A percentile compares a stretch with the other conserved stretches of the same genome.
phyloP scores from a whole-genome alignment of 805 yeast genomes.

The Hemisphaericaspora nanyangensis region DNA sequence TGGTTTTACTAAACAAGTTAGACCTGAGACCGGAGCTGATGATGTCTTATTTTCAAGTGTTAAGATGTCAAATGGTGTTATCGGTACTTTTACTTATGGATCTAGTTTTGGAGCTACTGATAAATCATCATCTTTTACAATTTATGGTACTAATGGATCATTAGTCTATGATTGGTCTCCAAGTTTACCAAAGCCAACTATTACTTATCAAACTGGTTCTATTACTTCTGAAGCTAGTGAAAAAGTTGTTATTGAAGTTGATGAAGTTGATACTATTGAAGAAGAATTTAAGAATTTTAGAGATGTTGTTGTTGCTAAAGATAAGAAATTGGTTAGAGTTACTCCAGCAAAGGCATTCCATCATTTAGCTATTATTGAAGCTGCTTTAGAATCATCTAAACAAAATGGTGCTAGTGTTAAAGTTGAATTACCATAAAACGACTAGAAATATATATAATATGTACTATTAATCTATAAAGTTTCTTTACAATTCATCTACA shows the following conservation, averaged over 20 bases:
- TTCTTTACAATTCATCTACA: slow-evolving; percentile 11
- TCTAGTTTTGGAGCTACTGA: slow-evolving; percentile 83
- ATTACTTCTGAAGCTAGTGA: slow-evolving; percentile 49
- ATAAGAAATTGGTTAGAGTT: slow-evolving; percentile 52
- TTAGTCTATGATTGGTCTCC: slow-evolving; percentile 64
- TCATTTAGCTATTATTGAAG: slow-evolving; percentile 87
- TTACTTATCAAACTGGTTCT: slow-evolving; percentile 32
- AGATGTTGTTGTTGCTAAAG: slow-evolving; percentile 57
- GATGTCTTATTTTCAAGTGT: slow-evolving; percentile 75
- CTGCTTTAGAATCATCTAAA: slow-evolving; percentile 69
- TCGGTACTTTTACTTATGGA: slow-evolving; percentile 86
- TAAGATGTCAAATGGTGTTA: slow-evolving; percentile 54
- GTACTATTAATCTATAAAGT: not conserved
- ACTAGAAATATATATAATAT: not conserved
- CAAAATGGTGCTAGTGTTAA: slow-evolving; percentile 48
- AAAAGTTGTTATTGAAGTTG: slow-evolving; percentile 34
- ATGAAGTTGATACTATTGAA: slow-evolving; percentile 40
- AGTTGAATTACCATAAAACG: slow-evolving; percentile 32
- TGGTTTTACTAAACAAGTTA: slow-evolving; percentile 74
- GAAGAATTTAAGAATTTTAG: slow-evolving; percentile 50
- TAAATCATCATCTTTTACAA: slow-evolving; percentile 60
- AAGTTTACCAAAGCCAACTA: slow-evolving; percentile 32
- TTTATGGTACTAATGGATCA: slow-evolving; percentile 80
- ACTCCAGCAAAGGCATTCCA: slow-evolving; percentile 85
- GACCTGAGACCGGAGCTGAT: slow-evolving; percentile 74